Percentiles rank a stretch among this genome's conserved stretches.
phyloP scores from a whole-genome alignment of 192 early-diverging fungal species.

The Paraglomus occultum region DNA sequence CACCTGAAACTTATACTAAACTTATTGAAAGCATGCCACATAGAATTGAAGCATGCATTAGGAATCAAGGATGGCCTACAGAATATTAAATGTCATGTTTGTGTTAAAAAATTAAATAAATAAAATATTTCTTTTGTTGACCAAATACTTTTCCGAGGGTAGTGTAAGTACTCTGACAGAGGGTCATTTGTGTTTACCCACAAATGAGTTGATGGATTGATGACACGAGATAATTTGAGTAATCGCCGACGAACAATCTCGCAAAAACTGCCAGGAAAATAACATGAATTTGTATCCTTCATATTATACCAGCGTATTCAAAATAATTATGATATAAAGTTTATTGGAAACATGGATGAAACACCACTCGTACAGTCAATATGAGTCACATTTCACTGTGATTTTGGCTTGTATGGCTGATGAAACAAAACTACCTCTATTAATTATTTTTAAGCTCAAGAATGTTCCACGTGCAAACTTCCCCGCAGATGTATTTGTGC shows the following conservation, averaged over 20 bases:
- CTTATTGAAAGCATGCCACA: no score
- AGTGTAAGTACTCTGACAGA: no score
- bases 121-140: no score
- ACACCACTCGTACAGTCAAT: constrained; percentile 2
- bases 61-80: no score
- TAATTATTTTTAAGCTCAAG: constrained; percentile 17
- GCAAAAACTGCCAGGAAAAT: constrained; percentile 8
- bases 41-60: no score
- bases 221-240: neutral
- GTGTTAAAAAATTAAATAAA: no score
- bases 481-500: neutral
- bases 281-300: constrained; percentile 18
- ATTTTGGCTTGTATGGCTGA: constrained; percentile 1
- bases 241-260: constrained; percentile 4
- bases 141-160: no score
- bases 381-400: constrained; percentile 1
- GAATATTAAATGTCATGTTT: no score
- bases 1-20: no score
- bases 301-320: constrained; percentile 2
- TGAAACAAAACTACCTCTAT: constrained; percentile 1
- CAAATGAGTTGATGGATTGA: constrained; percentile 3
- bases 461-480: neutral
- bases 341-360: constrained; percentile 23
- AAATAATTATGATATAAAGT: constrained; percentile 14
- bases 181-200: constrained; percentile 10